phyloP scores from a whole-genome alignment of 805 yeast species.

The Candida krabiensis region DNA sequence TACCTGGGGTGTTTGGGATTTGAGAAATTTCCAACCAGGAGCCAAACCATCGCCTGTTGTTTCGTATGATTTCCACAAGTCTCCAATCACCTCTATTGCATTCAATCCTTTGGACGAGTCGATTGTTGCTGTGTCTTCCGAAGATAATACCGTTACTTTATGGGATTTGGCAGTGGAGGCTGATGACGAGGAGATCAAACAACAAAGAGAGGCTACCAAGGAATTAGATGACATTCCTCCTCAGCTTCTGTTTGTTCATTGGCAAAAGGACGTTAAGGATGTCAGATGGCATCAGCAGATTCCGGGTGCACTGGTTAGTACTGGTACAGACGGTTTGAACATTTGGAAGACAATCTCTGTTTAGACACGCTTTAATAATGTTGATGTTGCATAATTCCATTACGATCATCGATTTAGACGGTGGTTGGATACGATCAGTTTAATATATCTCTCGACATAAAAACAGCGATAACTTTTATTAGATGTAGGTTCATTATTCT shows the following conservation, averaged over 20 bases:
- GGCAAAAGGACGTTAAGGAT: constrained; percentile 98
- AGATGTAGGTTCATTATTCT: background rate
- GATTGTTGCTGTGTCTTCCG: constrained; percentile 91
- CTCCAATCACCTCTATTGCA: constrained; percentile 88
- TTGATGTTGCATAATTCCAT: constrained; percentile 3
- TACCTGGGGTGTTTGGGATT: constrained; percentile 96
- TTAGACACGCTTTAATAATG: constrained; percentile 31
- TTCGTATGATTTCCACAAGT: constrained; percentile 90
- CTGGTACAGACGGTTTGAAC: constrained; percentile 94
- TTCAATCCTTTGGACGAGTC: constrained; percentile 96
- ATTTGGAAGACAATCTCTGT: constrained; percentile 97
- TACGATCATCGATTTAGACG: no score
- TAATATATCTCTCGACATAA: no score
- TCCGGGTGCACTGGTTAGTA: constrained; percentile 91
- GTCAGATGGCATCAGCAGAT: constrained; percentile 97
- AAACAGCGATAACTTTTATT: no score
- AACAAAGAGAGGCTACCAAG: constrained; percentile 72
- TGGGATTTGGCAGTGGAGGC: constrained; percentile 99
- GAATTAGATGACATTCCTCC: constrained; percentile 93
- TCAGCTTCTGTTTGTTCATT: constrained; percentile 92
- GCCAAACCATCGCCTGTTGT: constrained; percentile 81
- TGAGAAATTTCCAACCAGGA: constrained; percentile 73
- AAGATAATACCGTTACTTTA: constrained; percentile 93
- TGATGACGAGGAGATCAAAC: constrained; percentile 92
- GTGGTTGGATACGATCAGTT: background rate